Evolutionary conservation across 2,329 filamentous ascomycete genomes (phyloP).

Genomic region (Pseudogymnoascus sp.): DNA sequence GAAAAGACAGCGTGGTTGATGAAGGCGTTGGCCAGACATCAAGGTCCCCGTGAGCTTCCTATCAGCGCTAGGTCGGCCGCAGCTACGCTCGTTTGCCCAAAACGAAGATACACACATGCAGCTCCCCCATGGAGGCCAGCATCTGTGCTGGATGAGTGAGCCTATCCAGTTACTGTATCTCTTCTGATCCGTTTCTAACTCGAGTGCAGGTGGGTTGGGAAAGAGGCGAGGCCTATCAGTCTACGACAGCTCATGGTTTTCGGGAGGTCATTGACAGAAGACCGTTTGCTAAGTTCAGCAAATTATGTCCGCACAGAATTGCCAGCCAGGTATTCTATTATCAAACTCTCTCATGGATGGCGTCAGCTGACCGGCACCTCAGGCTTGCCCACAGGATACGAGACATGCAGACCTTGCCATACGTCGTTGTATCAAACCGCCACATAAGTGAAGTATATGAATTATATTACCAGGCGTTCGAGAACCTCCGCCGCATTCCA

Average conservation of each 20-base stretch:
- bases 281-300: conserved; percentile 81
- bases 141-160: conserved; percentile 57
- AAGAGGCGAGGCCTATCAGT: conserved; percentile 90
- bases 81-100: conserved; percentile 3
- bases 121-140: conserved; percentile 51
- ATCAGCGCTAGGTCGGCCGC: neutral
- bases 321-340: conserved; percentile 56
- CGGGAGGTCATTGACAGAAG: conserved; percentile 84
- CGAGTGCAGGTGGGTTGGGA: conserved; percentile 72
- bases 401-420: conserved; percentile 94
- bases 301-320: conserved; percentile 97
- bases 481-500: conserved; percentile 73
- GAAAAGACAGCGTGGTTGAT: conserved; percentile 24
- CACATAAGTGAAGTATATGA: conserved; percentile 95
- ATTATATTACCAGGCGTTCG: conserved; percentile 94
- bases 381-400: conserved; percentile 89
- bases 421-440: conserved; percentile 89
- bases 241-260: conserved; percentile 96
- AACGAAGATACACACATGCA: conserved; percentile 13
- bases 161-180: neutral
- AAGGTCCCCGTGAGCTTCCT: neutral
- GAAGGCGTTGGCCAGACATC: conserved; percentile 13
- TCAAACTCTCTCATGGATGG: neutral
- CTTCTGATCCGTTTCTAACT: neutral
- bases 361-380: conserved; percentile 8